Conservation (phyloP, 73 alveolate genomes). For the Paramecium tetraurelia region DNA sequence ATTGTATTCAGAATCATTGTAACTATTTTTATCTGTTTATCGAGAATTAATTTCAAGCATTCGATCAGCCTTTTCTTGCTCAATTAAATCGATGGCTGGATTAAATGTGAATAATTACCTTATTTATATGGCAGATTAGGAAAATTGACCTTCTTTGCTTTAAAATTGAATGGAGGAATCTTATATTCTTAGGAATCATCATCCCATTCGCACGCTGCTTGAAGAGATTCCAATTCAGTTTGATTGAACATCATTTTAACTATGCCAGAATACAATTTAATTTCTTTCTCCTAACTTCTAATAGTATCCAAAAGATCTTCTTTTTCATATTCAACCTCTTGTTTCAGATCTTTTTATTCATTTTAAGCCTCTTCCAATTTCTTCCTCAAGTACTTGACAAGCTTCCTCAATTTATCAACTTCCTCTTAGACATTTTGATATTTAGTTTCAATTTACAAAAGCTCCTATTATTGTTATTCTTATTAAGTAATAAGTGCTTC, state of each 20-base stretch:
- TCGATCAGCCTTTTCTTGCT: not conserved
- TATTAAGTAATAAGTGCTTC: slow-evolving; percentile 67
- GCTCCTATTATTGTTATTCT: slow-evolving; percentile 67
- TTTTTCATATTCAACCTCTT: slow-evolving; percentile 63
- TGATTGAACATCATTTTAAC: slow-evolving; percentile 57
- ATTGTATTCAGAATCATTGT: not conserved
- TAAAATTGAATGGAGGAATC: slow-evolving; percentile 62
- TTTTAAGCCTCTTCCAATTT: slow-evolving; percentile 44
- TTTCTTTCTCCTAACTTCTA: slow-evolving; percentile 58
- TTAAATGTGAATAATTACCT: not conserved
- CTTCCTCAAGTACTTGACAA: slow-evolving; percentile 15
- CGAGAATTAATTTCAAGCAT: not conserved
- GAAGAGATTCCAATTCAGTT: slow-evolving; percentile 48
- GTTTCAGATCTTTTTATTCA: slow-evolving; percentile 57
- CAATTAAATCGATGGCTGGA: not conserved
- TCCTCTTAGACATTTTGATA: slow-evolving; percentile 61
- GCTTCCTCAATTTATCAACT: slow-evolving; percentile 51
- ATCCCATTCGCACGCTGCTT: slow-evolving; percentile 61
- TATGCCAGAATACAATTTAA: slow-evolving; percentile 40
- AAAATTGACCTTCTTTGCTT: slow-evolving; percentile 50
- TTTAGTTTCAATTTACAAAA: slow-evolving; percentile 50
- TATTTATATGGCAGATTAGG: slow-evolving; percentile 59
- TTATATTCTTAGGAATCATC: slow-evolving; percentile 58
- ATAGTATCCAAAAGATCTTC: slow-evolving; percentile 64
- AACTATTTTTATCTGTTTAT: not conserved